Evolutionary conservation across 768 basidiomycete species (phyloP).

Genomic region (Serendipita sp.): DNA sequence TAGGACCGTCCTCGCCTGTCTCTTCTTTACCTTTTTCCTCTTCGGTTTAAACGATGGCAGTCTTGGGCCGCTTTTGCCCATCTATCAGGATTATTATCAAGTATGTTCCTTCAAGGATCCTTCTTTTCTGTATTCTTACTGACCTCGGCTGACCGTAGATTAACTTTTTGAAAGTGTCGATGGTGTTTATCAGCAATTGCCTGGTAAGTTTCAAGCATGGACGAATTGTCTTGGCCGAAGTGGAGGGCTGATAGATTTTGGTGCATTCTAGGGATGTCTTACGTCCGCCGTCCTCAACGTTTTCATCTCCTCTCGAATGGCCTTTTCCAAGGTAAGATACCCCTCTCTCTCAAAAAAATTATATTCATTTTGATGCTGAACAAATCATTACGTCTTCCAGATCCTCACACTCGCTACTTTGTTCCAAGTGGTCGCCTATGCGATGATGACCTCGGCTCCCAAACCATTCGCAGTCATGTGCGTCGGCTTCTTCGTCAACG

Average conservation of each 20-base stretch:
- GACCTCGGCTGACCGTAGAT: not conserved
- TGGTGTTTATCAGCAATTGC: not conserved
- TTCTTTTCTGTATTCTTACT: not conserved
- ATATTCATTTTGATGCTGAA: not conserved
- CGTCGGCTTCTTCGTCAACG: slow-evolving; percentile 1
- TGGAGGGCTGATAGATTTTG: too few relatives aligned
- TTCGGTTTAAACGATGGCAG: not conserved
- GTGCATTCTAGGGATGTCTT: not conserved
- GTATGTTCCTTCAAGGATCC: not conserved
- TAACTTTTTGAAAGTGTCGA: not conserved
- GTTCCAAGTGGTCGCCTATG: not conserved
- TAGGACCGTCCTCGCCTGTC: not conserved
- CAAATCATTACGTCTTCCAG: not conserved
- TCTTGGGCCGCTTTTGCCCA: not conserved
- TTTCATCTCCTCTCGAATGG: not conserved
- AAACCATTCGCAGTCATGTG: not conserved
- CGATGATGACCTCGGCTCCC: not conserved
- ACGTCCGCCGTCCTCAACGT: slow-evolving; percentile 4
- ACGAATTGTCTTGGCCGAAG: too few relatives aligned
- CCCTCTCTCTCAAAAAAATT: not conserved
- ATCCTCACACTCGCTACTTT: not conserved
- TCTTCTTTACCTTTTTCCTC: not conserved
- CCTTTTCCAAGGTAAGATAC: not conserved
- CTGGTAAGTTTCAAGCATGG: not conserved
- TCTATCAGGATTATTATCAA: not conserved